These are phyloP conservation scores for Gossypium thurberi DNA, from an alignment of 345 rosid species.

Conservation along the genomic window DNA sequence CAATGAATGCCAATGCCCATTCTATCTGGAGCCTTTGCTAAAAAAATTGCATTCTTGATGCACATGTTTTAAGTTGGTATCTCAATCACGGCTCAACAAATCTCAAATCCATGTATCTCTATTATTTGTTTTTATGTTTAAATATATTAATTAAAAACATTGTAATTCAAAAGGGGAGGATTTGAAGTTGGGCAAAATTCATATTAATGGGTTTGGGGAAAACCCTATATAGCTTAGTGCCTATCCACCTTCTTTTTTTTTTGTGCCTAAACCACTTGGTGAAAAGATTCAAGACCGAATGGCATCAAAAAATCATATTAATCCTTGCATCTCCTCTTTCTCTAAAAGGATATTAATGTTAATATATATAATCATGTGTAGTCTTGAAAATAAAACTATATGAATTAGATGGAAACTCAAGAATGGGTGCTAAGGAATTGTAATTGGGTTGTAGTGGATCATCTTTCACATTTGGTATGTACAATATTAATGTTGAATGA, in stretches of 20 bases:
- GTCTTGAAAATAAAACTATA: not conserved
- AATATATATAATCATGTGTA: not conserved
- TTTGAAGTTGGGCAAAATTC: not conserved
- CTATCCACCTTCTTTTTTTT: not conserved
- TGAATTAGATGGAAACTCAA: slow-evolving; percentile 17
- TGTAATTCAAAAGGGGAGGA: not conserved
- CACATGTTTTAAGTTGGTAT: no score
- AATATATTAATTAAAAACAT: no score
- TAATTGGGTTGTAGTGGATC: slow-evolving; percentile 8
- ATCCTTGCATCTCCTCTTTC: not conserved
- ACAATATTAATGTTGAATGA: slow-evolving; percentile 7
- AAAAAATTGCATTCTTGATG: no score
- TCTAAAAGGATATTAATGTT: not conserved
- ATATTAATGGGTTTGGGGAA: slow-evolving; percentile 3
- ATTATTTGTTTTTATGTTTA: no score
- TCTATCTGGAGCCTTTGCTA: no score
- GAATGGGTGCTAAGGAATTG: not conserved
- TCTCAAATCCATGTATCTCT: no score
- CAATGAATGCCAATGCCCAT: no score
- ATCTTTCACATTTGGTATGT: slow-evolving; percentile 15
- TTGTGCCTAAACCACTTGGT: not conserved
- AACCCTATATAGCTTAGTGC: not conserved
- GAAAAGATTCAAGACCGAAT: not conserved
- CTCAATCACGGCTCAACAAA: no score
- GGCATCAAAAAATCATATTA: not conserved